Percentiles rank a stretch among this genome's conserved stretches.
Evolutionary conservation across 2,329 filamentous ascomycete genomes (phyloP).

Genomic region (Escovopsis sp.): DNA sequence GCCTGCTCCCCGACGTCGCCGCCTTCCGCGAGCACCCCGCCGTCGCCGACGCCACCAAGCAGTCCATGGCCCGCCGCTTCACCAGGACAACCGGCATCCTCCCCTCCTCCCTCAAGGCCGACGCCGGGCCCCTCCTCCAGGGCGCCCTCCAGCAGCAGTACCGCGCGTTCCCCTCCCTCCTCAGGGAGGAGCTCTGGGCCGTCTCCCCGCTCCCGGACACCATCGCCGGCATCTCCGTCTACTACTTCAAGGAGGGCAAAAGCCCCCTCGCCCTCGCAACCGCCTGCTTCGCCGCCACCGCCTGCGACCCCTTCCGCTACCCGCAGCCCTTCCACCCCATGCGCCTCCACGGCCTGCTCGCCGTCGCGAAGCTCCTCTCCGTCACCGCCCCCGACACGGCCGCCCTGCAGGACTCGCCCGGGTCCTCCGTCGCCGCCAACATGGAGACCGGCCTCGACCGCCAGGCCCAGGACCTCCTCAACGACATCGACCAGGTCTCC

Average conservation of each 20-base stretch:
- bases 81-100: slow-evolving; percentile 16
- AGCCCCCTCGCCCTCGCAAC: slow-evolving; percentile 30
- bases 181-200: slow-evolving; percentile 27
- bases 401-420: slow-evolving; percentile 12
- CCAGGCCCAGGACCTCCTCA: slow-evolving; percentile 18
- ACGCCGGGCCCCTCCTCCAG: slow-evolving; percentile 15
- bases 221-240: slow-evolving; percentile 29
- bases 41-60: slow-evolving; percentile 7
- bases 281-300: slow-evolving; percentile 31
- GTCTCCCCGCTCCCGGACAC: slow-evolving; percentile 33
- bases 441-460: too few relatives aligned
- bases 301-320: slow-evolving; percentile 35
- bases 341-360: slow-evolving; percentile 35
- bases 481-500: slow-evolving; percentile 35
- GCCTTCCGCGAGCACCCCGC: slow-evolving; percentile 16
- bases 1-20: slow-evolving; percentile 27
- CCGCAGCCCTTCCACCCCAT: slow-evolving; percentile 34
- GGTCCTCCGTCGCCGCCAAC: slow-evolving; percentile 12
- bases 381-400: slow-evolving; percentile 29
- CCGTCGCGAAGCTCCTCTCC: slow-evolving; percentile 36
- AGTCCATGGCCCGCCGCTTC: slow-evolving; percentile 7
- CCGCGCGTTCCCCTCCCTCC: slow-evolving; percentile 11
- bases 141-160: slow-evolving; percentile 10
- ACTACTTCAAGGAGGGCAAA: slow-evolving; percentile 28
- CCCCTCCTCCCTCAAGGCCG: slow-evolving; percentile 10